These are phyloP conservation scores for Prunella vulgaris DNA, from an alignment of 257 asterid species.

Conservation along the genomic window DNA sequence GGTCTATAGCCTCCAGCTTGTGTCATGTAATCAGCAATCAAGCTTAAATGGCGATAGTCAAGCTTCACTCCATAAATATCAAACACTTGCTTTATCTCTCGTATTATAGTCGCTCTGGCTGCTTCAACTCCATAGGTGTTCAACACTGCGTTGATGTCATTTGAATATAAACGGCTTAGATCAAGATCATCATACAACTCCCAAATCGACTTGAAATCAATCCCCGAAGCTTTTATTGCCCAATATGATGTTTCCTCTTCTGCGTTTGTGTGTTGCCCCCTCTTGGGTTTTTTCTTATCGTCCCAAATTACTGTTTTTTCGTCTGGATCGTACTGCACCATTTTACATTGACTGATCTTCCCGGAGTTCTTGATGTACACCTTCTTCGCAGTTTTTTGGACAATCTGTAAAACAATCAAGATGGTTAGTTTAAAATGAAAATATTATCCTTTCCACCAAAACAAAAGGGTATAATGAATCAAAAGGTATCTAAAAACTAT, in stretches of 20 bases:
- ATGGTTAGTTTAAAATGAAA: not conserved
- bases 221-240: constrained; percentile 89
- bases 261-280: constrained; percentile 18
- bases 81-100: constrained; percentile 80
- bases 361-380: constrained; percentile 65
- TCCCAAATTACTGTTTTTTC: constrained; percentile 88
- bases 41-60: constrained; percentile 78
- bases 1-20: constrained; percentile 79
- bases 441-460: not conserved
- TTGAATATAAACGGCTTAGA: constrained; percentile 61
- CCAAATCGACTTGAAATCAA: constrained; percentile 68
- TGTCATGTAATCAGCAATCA: constrained; percentile 87
- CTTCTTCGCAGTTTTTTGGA: constrained; percentile 73
- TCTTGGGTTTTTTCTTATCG: constrained; percentile 34
- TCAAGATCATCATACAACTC: constrained; percentile 75
- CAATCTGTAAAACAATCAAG: constrained; percentile 46
- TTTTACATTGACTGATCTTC: constrained; percentile 63
- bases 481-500: too few species aligned
- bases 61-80: constrained; percentile 87
- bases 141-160: constrained; percentile 62
- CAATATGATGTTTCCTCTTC: constrained; percentile 48
- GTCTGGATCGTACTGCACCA: constrained; percentile 74
- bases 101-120: constrained; percentile 69
- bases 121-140: constrained; percentile 87
- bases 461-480: not conserved